Evolutionary conservation across 1,284 basidiomycete genomes (phyloP).

Genomic region (Taiwanofungus camphoratus): DNA sequence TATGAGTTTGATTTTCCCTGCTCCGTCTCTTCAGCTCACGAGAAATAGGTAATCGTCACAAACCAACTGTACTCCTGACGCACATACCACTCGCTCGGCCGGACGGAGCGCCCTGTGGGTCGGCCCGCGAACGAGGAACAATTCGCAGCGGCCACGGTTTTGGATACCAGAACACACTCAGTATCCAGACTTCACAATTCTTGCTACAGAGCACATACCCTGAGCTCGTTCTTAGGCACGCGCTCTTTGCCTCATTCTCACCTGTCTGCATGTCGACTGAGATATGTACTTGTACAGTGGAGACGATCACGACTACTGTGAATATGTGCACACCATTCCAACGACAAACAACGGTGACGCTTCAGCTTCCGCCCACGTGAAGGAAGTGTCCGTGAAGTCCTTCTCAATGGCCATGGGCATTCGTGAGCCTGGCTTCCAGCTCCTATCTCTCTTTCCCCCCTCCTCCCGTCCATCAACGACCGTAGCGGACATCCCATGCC

Average conservation of each 20-base stretch:
- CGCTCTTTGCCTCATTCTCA: not conserved
- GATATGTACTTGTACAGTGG: constrained; percentile 32
- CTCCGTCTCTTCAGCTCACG: not conserved
- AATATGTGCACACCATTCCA: constrained; percentile 39
- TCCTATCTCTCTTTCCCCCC: constrained; percentile 49
- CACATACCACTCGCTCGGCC: constrained; percentile 59
- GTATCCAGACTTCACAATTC: constrained; percentile 42
- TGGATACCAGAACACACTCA: constrained; percentile 63
- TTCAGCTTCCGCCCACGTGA: constrained; percentile 24
- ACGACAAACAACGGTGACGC: constrained; percentile 13
- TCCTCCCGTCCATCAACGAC: constrained; percentile 13
- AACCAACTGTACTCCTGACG: constrained; percentile 42
- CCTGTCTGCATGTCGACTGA: not conserved
- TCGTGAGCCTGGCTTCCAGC: constrained; percentile 52
- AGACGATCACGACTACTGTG: constrained; percentile 67
- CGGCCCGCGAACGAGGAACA: constrained; percentile 43
- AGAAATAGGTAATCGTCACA: not conserved
- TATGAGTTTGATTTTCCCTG: not conserved
- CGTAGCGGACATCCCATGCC: constrained; percentile 45
- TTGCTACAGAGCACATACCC: constrained; percentile 48
- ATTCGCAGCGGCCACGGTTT: constrained; percentile 48
- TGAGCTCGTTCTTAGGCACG: constrained; percentile 44
- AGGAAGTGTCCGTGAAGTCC: constrained; percentile 57
- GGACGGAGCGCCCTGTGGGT: constrained; percentile 46
- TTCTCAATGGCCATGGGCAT: constrained; percentile 59